phyloP scores from a whole-genome alignment of 2,329 filamentous ascomycete species.

The Phaeosphaeria sp. region DNA sequence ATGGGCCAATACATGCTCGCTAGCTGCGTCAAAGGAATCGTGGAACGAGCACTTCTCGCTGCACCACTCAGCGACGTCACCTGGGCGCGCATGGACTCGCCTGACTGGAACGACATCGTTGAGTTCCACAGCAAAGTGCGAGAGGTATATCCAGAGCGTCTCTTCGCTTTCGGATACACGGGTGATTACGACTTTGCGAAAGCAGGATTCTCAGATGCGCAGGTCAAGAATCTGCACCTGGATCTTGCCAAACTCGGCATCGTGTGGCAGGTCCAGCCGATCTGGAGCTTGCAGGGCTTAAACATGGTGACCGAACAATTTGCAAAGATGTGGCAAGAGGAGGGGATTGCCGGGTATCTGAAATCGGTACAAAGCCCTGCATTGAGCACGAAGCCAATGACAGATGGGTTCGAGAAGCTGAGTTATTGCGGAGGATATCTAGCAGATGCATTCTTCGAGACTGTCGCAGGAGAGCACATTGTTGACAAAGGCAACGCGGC shows the following conservation, averaged over 20 bases:
- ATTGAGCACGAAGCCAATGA: constrained; percentile 30
- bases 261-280: constrained; percentile 53
- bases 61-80: constrained; percentile 49
- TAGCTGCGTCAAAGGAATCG: constrained; percentile 38
- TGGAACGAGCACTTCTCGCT: constrained; percentile 44
- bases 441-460: constrained; percentile 49
- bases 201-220: constrained; percentile 43
- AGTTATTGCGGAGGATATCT: constrained; percentile 47
- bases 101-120: constrained; percentile 47
- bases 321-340: constrained; percentile 41
- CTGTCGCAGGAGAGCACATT: constrained; percentile 36
- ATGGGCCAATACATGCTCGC: constrained; percentile 48
- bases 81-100: constrained; percentile 47
- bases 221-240: constrained; percentile 39
- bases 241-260: constrained; percentile 49
- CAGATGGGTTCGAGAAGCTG: constrained; percentile 48
- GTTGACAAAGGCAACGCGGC: constrained; percentile 12
- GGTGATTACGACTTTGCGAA: constrained; percentile 47
- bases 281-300: constrained; percentile 48
- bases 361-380: constrained; percentile 34
- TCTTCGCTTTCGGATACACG: constrained; percentile 52
- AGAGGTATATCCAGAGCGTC: constrained; percentile 44
- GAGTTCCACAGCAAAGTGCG: constrained; percentile 48
- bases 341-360: constrained; percentile 49
- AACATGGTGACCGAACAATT: constrained; percentile 46